A percentile compares a stretch with the other conserved stretches of the same genome.
phyloP scores from a whole-genome alignment of 129 eudicot genomes.

The Chrysanthemum makinoi region DNA sequence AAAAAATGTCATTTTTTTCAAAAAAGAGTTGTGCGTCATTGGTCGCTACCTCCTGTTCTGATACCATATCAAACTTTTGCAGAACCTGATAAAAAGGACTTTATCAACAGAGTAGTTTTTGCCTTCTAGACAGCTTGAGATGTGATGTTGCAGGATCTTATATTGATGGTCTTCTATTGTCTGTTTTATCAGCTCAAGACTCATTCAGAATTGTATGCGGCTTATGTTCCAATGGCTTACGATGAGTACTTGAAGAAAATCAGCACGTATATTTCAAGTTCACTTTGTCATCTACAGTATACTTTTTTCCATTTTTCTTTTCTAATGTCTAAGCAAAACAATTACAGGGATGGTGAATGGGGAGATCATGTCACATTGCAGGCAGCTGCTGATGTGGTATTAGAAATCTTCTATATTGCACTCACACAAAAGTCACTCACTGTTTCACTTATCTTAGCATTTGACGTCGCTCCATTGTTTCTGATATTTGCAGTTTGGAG shows the following conservation, averaged over 20 bases:
- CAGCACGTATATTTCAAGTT: slow-evolving; percentile 46
- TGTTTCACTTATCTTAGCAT: slow-evolving; percentile 1
- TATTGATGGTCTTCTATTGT: slow-evolving; percentile 5
- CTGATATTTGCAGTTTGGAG: slow-evolving; percentile 59
- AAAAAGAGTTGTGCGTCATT: background rate
- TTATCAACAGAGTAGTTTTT: background rate
- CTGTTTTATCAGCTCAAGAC: slow-evolving; percentile 55
- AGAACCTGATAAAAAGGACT: background rate
- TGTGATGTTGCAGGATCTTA: background rate
- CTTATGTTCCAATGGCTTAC: slow-evolving; percentile 81
- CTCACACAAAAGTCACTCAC: background rate
- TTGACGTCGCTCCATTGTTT: background rate
- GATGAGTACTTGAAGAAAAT: slow-evolving; percentile 65
- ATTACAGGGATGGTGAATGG: slow-evolving; percentile 75
- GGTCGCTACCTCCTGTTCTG: background rate
- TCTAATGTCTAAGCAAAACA: slow-evolving; percentile 16
- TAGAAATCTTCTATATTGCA: slow-evolving; percentile 15
- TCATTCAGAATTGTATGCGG: slow-evolving; percentile 60
- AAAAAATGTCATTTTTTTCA: background rate
- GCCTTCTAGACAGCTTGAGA: slow-evolving; percentile 5
- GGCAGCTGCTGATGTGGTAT: slow-evolving; percentile 84
- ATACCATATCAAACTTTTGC: background rate
- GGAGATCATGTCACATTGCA: slow-evolving; percentile 86
- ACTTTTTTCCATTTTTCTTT: background rate
- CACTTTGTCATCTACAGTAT: background rate